Base-by-base conservation (phyloP, 2,329 filamentous ascomycete genomes). In the Escovopsis sp. region DNA sequence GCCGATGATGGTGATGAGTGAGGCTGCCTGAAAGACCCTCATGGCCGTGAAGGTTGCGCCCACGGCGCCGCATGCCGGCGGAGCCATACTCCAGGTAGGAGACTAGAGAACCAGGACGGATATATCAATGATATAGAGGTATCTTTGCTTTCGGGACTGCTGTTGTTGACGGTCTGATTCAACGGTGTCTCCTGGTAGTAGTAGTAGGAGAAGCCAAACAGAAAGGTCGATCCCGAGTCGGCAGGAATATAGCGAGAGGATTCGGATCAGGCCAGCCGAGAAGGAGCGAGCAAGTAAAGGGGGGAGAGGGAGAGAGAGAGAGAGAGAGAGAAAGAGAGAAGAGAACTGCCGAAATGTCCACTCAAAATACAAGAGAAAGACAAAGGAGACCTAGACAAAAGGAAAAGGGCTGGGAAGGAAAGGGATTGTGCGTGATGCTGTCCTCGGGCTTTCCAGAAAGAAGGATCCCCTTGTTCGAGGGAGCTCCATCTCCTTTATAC, bases 41-140 rank as follows among this genome's bases (percentile, higher is more conserved):
- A 82, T 74, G 50, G 77, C 67, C 45, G 84, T 77, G 66, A 93
- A 94, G 51, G 82, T 82, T 53, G 81, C 77, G 59, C 83, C 85
- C 51, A 91, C 66, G 58, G 82, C 81, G 53, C 84, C 81, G 60
- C 80, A 66, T 62, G 70, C 61, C 60, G 75, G 65, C 47, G 60
- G 60, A 47, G 64, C 28, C 28, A 32, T 32, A 32, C 11, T 11
- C 11, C 28, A 11, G 6, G 6, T 23, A 32, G 28, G 28, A 32
- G 28, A 32, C 8, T 9, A 7, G 28, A 7, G 28, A 11, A 7
- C 3, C 4, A 11, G 28, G 7, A 11, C 2, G 3, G 28, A 11
- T 9, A 23, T 23, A 23, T 23, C 23, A 23, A 15, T 15, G 15
- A 15, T 15, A 23, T 23, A n/a, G n/a, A n/a, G n/a, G n/a, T 30